phyloP scores from a whole-genome alignment of 345 rosid species.

The Populus alba region DNA sequence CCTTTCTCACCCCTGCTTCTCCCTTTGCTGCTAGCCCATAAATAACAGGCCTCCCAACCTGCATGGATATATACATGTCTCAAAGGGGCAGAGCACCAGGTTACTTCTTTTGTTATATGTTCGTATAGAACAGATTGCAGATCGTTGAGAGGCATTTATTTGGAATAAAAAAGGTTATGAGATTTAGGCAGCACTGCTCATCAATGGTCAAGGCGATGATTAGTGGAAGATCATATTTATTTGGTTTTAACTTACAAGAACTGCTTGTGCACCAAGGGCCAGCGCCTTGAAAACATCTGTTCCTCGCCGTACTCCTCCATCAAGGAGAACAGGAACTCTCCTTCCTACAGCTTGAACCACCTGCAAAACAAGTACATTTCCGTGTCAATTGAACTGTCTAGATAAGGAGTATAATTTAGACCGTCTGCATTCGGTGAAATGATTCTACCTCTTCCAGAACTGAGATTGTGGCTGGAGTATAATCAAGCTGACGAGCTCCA shows the following conservation, averaged over 20 bases:
- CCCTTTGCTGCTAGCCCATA: conserved; percentile 81
- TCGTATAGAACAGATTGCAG: no score
- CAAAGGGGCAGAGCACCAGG: no score
- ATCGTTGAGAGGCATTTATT: no score
- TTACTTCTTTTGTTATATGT: no score
- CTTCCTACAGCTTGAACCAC: conserved; percentile 70
- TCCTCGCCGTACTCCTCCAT: conserved; percentile 86
- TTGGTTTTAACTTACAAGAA: conserved; percentile 50
- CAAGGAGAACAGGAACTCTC: conserved; percentile 67
- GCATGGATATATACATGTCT: conserved; percentile 13
- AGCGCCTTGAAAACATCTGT: conserved; percentile 87
- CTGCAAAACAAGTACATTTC: conserved; percentile 33
- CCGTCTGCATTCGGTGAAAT: not conserved
- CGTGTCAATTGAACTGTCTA: not conserved
- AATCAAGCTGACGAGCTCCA: conserved; percentile 77
- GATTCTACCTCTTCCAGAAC: conserved; percentile 64
- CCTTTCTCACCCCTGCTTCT: conserved; percentile 56
- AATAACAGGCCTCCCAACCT: conserved; percentile 84
- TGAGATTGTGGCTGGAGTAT: conserved; percentile 59
- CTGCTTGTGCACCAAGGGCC: conserved; percentile 88
- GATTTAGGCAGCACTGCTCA: no score
- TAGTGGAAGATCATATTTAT: no score
- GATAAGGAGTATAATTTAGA: not conserved
- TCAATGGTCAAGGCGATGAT: no score
- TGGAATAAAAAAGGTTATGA: no score